Evolutionary conservation across 768 basidiomycete species (phyloP), one percentile per base, ranked within the genome.

Genomic region (Amanita fuliginea): DNA sequence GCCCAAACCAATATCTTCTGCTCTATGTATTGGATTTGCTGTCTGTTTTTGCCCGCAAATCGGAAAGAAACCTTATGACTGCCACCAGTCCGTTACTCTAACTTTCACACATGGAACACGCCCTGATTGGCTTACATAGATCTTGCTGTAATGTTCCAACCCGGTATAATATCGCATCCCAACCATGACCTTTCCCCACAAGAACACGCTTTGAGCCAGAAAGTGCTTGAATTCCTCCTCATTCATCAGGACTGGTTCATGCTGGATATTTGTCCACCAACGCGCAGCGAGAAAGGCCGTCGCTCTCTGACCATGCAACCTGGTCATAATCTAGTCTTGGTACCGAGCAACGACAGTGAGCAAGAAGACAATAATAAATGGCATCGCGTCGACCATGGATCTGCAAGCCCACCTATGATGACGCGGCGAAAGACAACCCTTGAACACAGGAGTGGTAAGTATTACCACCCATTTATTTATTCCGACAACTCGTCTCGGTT

Each of bases 221-320:
- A 75, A 50, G 94, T 98, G 24, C 75, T 99, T 44, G 93, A 97
- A 62, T 97, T 96, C 63, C 72, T 99, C 47, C 96, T 99, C 56
- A 84, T 80, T n/a, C 84, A 97, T 54, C 94, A 97, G 62, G 93
- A 95, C 59, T 85, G 84, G 77, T 99, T 99, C 65, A 77, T 95
- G 75, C 67, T 96, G 45, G 92, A 88, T 57, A 85, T 88, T 36
- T 78, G 87, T 5, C 80, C 86, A 1, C 85, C 87, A 2, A 77
- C 78, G 16, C 65, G 34, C 5, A 42, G 35, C 22, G 51, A 42
- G 18, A 46, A 26, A n/a, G 35, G 37, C 34, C 16, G 51, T 33
- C 51, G 45, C 18, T 34, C 49, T 28, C 14, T 33, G 5, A 42
- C 33, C 6, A 33, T 34, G 33, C 41, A 26, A 9, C 22, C 32